Conservation (phyloP, 306 rosid genomes). For the Mucuna pruriens region DNA sequence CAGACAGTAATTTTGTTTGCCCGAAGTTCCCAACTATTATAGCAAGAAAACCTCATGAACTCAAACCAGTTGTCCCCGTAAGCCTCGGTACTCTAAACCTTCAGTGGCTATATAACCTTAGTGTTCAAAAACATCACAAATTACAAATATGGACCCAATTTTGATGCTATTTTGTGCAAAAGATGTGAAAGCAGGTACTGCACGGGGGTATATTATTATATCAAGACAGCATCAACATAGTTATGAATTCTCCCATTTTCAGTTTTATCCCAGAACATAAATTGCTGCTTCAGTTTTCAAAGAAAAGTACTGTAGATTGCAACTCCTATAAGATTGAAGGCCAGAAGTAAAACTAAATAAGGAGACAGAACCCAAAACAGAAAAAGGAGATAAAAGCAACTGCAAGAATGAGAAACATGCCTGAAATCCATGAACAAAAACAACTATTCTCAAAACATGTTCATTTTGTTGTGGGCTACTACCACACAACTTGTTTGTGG, state of each 20-base stretch:
- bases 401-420: constrained; percentile 57
- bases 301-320: background rate
- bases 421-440: constrained; percentile 99
- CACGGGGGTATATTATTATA: background rate
- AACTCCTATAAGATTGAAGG: constrained; percentile 14
- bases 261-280: background rate
- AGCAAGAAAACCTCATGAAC: no score
- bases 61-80: background rate
- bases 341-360: background rate
- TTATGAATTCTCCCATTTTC: background rate
- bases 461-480: constrained; percentile 47
- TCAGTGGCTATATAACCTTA: background rate
- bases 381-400: constrained; percentile 25
- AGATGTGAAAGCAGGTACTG: background rate
- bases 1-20: constrained; percentile 4
- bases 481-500: constrained; percentile 46
- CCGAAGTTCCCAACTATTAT: background rate
- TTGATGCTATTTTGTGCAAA: background rate
- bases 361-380: constrained; percentile 23
- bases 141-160: background rate
- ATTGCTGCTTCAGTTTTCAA: background rate
- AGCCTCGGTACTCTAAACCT: background rate
- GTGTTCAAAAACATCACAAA: constrained; percentile 1
- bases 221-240: background rate
- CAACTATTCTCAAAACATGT: constrained; percentile 73